Evolutionary conservation across 2,329 filamentous ascomycete genomes (phyloP), one percentile per base, ranked within the genome.

Genomic region (Ophioceras dolichostomum): DNA sequence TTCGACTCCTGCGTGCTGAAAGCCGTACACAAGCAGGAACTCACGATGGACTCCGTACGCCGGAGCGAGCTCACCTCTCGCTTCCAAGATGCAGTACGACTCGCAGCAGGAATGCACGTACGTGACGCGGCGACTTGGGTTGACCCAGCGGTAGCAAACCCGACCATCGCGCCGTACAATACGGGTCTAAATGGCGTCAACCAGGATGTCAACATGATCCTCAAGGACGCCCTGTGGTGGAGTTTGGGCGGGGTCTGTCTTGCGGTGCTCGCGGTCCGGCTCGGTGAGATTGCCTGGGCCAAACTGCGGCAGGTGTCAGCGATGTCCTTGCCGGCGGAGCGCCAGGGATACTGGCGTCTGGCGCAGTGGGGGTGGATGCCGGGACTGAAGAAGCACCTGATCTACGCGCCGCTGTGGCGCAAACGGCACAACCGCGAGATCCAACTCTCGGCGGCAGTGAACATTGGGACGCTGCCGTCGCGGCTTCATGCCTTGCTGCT

Each of bases 381-480:
- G 10, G 59, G 59, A 41, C 46, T 80, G 46, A 81, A 81, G 61
- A 75, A 70, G 53, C 59, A 78, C 45, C 49, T 82, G 40, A 61
- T 72, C 33, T 76, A 81, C 47, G 76, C 78, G 2, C 78, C 78
- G 3, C 57, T 83, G 18, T 70, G 69, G 58, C 70, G 60, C 12
- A 80, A 79, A 51, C 70, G 77, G 33, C 78, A 82, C 57, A 81
- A 80, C 50, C 55, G 62, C 34, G 65, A 68, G 47, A 57, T 69
- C 32, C 51, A 51, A 17, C 48, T 68, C 22, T 65, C 62, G 4
- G 52, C 58, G 18, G 63, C 59, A 24, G 39, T 64, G 51, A 56
- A 64, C 55, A 61, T 73, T 41, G 70, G 77, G 43, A 80, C 76
- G 1, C 58, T 83, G 13, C 78, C 78, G 0, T 79, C 77, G 2